Percentiles rank a stretch among this genome's conserved stretches.
phyloP scores from a whole-genome alignment of 306 rosid genomes.

The Spatholobus suberectus region DNA sequence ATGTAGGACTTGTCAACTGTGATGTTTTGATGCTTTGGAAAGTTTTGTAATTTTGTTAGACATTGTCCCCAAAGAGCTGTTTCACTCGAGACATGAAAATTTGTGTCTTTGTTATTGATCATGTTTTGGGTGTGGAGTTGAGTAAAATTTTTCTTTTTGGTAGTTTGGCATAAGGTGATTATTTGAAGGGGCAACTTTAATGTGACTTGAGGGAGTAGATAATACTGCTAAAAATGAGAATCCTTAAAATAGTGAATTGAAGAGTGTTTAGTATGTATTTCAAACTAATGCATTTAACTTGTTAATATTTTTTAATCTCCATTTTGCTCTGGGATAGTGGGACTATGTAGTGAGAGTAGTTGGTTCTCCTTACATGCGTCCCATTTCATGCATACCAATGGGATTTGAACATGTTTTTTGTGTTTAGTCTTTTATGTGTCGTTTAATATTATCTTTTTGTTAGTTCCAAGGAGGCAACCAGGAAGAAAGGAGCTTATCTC shows the following conservation, averaged over 20 bases:
- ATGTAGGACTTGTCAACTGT: neutral
- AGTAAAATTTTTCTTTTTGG: neutral
- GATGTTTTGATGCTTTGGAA: constrained; percentile 23
- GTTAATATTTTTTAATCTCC: neutral
- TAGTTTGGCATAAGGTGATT: neutral
- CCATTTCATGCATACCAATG: constrained; percentile 10
- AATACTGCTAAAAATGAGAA: neutral
- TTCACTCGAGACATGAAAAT: neutral
- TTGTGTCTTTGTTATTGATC: constrained; percentile 1
- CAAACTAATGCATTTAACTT: constrained; percentile 1
- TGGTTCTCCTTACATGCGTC: neutral
- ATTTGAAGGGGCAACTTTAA: neutral
- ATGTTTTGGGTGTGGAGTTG: constrained; percentile 21
- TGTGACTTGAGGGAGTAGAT: constrained; percentile 15
- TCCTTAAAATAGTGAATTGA: neutral
- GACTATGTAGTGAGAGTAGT: neutral
- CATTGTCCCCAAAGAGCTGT: neutral
- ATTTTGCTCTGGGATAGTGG: neutral
- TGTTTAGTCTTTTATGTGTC: neutral
- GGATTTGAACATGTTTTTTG: neutral
- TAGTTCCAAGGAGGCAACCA: constrained; percentile 84
- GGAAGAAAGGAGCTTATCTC: constrained; percentile 68
- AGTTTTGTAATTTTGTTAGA: neutral
- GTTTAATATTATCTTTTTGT: constrained; percentile 40
- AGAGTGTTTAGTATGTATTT: neutral